Evolutionary conservation across 2,329 filamentous ascomycete species (phyloP).

Genomic region (Periconia macrospinosa): DNA sequence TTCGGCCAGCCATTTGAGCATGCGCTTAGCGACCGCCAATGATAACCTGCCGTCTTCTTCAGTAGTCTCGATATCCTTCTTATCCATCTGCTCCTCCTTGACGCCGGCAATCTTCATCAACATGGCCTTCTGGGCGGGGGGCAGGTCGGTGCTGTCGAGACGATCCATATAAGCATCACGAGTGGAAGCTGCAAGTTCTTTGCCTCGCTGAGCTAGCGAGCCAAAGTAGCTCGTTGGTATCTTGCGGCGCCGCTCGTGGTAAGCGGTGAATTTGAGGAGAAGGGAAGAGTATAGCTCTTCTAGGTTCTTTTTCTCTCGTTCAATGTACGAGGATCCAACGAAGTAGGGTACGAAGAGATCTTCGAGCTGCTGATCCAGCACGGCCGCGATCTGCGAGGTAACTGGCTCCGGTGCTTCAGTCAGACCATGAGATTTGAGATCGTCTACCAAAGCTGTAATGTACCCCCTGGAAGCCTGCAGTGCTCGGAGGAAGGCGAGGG

Average conservation of each 20-base stretch:
- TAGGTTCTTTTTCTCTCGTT: constrained; percentile 66
- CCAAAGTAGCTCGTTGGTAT: constrained; percentile 89
- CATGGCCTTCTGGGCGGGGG: constrained; percentile 84
- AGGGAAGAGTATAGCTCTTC: constrained; percentile 87
- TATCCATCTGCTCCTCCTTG: constrained; percentile 71
- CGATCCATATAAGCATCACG: constrained; percentile 90
- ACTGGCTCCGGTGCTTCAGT: constrained; percentile 94
- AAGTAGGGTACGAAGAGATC: constrained; percentile 69
- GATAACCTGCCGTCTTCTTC: constrained; percentile 87
- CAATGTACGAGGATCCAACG: constrained; percentile 66
- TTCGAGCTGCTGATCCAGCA: constrained; percentile 69
- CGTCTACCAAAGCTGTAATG: constrained; percentile 84
- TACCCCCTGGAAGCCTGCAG: constrained; percentile 89
- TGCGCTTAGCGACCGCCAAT: constrained; percentile 87
- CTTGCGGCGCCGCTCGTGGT: constrained; percentile 86
- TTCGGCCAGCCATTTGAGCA: constrained; percentile 97
- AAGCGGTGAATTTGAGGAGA: constrained; percentile 96
- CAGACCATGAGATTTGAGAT: constrained; percentile 89
- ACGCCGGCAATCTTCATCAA: constrained; percentile 87
- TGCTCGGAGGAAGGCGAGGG: constrained; percentile 85
- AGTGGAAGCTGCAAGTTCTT: constrained; percentile 82
- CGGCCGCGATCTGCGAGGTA: constrained; percentile 77
- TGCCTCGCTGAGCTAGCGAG: constrained; percentile 84
- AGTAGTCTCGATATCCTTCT: constrained; percentile 85
- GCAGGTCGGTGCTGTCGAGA: constrained; percentile 85